Conservation (phyloP, 2,329 filamentous ascomycete genomes). For the Fusarium metavorans region DNA sequence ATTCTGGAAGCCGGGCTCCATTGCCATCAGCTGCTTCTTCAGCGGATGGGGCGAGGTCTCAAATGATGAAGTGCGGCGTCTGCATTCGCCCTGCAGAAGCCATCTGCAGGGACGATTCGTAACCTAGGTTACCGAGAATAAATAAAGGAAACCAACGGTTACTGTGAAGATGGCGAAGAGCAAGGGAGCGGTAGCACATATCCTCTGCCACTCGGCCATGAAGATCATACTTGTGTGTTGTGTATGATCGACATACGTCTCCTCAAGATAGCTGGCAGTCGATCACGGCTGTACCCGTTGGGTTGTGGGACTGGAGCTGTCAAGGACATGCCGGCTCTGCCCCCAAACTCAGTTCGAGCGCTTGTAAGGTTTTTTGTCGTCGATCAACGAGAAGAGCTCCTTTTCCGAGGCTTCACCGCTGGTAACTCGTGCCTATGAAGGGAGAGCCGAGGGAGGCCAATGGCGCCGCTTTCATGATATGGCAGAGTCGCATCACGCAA, state of each 20-base stretch:
- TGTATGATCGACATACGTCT: conserved; percentile 19
- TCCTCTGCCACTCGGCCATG: neutral
- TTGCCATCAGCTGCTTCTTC: conserved; percentile 7
- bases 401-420: neutral
- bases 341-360: neutral
- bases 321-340: neutral
- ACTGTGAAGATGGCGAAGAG: neutral
- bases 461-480: neutral
- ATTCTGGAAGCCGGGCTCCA: neutral
- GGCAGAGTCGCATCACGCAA: neutral
- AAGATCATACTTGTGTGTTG: neutral
- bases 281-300: conserved; percentile 36
- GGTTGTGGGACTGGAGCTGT: conserved; percentile 16
- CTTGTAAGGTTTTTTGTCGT: neutral
- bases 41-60: conserved; percentile 6
- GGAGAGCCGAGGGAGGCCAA: neutral
- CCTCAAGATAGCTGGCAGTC: conserved; percentile 10
- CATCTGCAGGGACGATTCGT: neutral
- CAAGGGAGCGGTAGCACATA: neutral
- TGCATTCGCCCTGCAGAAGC: neutral
- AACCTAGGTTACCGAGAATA: neutral
- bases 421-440: neutral
- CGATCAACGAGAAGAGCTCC: neutral
- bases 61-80: neutral
- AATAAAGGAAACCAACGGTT: neutral